A percentile compares a stretch with the other conserved stretches of the same genome.
These are phyloP conservation scores for Komagataella populi DNA, from an alignment of 805 yeast genomes.

Conservation along the genomic window DNA sequence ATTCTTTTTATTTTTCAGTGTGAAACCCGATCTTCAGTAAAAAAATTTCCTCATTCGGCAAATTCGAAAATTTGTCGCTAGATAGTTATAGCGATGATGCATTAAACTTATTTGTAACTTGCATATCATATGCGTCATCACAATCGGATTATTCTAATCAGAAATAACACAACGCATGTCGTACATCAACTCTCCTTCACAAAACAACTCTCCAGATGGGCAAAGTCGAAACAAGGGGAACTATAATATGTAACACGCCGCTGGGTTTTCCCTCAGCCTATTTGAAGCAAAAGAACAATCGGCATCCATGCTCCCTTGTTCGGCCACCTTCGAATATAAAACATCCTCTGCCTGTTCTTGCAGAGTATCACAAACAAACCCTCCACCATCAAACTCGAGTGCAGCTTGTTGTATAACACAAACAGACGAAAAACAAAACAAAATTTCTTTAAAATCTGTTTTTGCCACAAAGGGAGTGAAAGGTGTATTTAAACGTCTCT, in stretches of 20 bases:
- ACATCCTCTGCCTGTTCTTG: background rate
- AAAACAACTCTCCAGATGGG: background rate
- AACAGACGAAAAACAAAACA: background rate
- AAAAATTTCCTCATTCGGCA: background rate
- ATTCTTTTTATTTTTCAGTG: background rate
- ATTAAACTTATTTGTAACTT: too few species aligned
- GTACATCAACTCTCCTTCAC: background rate
- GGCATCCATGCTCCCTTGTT: background rate
- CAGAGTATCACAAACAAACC: background rate
- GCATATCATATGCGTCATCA: background rate
- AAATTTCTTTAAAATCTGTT: background rate
- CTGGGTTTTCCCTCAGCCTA: background rate
- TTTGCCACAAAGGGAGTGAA: background rate
- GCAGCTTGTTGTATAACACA: background rate
- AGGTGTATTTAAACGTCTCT: background rate
- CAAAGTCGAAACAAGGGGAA: background rate
- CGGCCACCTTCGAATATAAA: background rate
- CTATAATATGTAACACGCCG: background rate
- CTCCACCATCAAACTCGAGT: background rate
- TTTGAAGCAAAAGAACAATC: background rate
- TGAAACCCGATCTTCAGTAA: background rate
- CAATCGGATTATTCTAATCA: too few species aligned
- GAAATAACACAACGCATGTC: background rate
- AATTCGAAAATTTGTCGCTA: too few species aligned
- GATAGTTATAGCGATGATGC: background rate